A percentile compares a stretch with the other conserved stretches of the same genome.
Evolutionary conservation across 2,329 filamentous ascomycete genomes (phyloP).

Genomic region (Rachicladosporium sp.): DNA sequence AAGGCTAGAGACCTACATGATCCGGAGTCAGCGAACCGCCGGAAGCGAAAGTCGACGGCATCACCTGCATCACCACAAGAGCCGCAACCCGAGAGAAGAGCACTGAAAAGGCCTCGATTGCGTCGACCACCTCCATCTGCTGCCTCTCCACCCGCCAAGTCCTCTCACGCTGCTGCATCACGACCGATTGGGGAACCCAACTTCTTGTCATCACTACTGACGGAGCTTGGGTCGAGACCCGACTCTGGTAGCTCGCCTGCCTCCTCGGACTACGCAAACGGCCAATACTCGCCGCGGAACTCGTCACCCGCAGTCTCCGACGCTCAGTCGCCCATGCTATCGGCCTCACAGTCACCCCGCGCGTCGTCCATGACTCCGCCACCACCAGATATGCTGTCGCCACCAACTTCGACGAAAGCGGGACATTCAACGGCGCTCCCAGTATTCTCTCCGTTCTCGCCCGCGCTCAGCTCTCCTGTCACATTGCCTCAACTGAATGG

Average conservation of each 20-base stretch:
- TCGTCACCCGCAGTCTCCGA: constrained; percentile 42
- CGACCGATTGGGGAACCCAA: constrained; percentile 48
- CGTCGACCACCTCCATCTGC: constrained; percentile 35
- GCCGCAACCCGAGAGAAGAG: constrained; percentile 54
- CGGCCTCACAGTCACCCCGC: constrained; percentile 38
- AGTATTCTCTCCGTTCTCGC: constrained; percentile 47
- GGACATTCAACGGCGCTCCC: constrained; percentile 53
- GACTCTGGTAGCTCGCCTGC: constrained; percentile 25
- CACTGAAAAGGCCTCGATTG: constrained; percentile 67
- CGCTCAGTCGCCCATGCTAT: too few species aligned
- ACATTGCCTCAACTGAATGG: too few species aligned
- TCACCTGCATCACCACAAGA: constrained; percentile 56
- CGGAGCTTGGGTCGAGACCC: constrained; percentile 61
- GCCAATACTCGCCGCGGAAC: constrained; percentile 28
- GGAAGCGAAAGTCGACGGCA: constrained; percentile 68
- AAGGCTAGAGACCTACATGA: constrained; percentile 59
- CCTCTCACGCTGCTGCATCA: constrained; percentile 20
- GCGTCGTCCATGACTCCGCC: constrained; percentile 58
- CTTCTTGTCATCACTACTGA: constrained; percentile 74
- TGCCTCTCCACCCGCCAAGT: constrained; percentile 24
- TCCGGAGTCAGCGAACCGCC: constrained; percentile 28
- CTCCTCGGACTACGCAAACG: constrained; percentile 19
- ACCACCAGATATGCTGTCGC: constrained; percentile 52
- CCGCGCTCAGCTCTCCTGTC: constrained; percentile 21
- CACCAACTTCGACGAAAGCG: constrained; percentile 57